These are phyloP conservation scores for Arctostaphylos glauca DNA, from an alignment of 148 eudicot genomes.

Conservation along the genomic window DNA sequence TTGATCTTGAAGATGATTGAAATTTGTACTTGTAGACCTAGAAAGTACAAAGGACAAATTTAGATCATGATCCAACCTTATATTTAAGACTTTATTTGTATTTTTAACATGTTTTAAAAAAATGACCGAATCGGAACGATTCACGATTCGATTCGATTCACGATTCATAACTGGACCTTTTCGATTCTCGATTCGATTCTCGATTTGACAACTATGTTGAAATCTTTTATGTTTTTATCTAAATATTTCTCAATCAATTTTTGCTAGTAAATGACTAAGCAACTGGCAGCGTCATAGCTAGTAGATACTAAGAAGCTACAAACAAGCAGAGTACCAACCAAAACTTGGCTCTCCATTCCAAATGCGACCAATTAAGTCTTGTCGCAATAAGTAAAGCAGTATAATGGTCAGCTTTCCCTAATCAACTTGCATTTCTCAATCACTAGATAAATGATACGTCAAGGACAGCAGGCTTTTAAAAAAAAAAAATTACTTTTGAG, in stretches of 20 bases:
- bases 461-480: background rate
- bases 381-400: background rate
- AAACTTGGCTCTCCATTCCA: background rate
- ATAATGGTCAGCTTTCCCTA: background rate
- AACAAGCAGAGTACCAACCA: background rate
- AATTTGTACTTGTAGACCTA: no score
- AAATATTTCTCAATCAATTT: background rate
- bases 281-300: background rate
- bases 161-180: no score
- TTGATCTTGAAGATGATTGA: no score
- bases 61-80: no score
- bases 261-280: background rate
- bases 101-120: no score
- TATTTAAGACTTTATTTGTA: no score
- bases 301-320: background rate
- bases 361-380: background rate
- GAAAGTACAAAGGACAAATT: no score
- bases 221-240: background rate
- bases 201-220: no score
- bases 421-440: background rate
- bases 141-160: no score
- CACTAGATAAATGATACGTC: background rate
- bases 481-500: background rate
- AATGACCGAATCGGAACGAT: no score
- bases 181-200: no score